Evolutionary conservation across 2,329 filamentous ascomycete genomes (phyloP).

Genomic region (Colletotrichum kahawae): DNA sequence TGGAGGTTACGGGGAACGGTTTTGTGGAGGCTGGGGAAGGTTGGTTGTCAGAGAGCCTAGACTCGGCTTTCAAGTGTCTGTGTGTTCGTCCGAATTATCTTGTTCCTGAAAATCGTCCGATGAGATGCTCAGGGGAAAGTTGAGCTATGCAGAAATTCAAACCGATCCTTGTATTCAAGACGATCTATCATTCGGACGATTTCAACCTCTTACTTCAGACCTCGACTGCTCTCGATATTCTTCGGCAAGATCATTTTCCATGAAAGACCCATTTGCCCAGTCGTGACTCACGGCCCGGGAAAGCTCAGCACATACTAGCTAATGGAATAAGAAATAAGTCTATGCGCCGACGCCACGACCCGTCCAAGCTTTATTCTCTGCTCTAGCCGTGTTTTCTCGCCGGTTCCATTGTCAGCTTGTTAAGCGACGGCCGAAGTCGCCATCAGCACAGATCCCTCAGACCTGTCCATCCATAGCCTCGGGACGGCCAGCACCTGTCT

Average conservation of each 20-base stretch:
- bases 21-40: neutral
- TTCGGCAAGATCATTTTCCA: neutral
- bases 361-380: neutral
- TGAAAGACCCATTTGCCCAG: neutral
- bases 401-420: neutral
- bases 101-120: neutral
- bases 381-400: neutral
- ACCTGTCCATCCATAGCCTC: neutral
- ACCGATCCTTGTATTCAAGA: neutral
- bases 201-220: rapidly evolving
- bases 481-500: neutral
- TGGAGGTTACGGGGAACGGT: neutral
- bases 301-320: neutral
- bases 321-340: neutral
- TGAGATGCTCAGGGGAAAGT: neutral
- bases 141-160: neutral
- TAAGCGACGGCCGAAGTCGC: neutral
- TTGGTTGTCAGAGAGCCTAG: neutral
- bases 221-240: neutral
- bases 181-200: neutral
- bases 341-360: neutral
- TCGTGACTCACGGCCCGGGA: neutral
- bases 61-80: neutral
- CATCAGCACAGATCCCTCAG: neutral
- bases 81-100: neutral